phyloP scores from a whole-genome alignment of 1,284 basidiomycete species.

The Vanrija sp. region DNA sequence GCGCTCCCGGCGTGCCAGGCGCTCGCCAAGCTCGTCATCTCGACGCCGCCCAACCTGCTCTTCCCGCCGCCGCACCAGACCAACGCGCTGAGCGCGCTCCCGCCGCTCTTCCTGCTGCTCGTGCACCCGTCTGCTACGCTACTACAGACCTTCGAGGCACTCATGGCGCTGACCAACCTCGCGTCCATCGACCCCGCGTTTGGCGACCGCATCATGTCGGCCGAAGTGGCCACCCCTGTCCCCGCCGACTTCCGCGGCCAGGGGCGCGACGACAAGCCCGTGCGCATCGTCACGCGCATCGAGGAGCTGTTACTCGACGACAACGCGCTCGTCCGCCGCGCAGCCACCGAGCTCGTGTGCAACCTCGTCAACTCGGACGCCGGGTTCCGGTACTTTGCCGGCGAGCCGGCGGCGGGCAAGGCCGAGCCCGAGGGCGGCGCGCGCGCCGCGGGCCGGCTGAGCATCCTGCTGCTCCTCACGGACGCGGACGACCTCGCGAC shows the following conservation, averaged over 20 bases:
- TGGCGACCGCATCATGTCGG: conserved; percentile 57
- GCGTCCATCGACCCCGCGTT: conserved; percentile 69
- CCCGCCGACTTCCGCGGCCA: conserved; percentile 17
- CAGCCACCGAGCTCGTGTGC: conserved; percentile 87
- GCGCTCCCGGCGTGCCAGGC: conserved; percentile 75
- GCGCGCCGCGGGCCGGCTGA: conserved; percentile 61
- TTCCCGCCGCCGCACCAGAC: conserved; percentile 68
- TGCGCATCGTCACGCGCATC: conserved; percentile 56
- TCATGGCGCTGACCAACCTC: conserved; percentile 94
- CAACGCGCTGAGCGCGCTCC: conserved; percentile 71
- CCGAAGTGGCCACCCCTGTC: conserved; percentile 23
- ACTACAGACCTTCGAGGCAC: conserved; percentile 82
- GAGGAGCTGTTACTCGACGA: conserved; percentile 82
- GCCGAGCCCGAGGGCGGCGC: conserved; percentile 13
- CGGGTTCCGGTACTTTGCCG: conserved; percentile 58
- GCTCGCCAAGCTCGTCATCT: conserved; percentile 87
- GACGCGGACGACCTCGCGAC: conserved; percentile 79
- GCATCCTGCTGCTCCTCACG: conserved; percentile 76
- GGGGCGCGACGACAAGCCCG: conserved; percentile 8
- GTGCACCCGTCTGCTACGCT: conserved; percentile 63
- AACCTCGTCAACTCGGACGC: conserved; percentile 77
- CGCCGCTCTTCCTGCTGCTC: conserved; percentile 69
- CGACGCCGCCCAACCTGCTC: conserved; percentile 79
- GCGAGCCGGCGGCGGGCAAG: conserved; percentile 24
- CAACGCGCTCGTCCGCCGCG: conserved; percentile 74